These are phyloP conservation scores for Phascolomyces articulosus DNA, from an alignment of 371 early-diverging fungal species.

Conservation along the genomic window DNA sequence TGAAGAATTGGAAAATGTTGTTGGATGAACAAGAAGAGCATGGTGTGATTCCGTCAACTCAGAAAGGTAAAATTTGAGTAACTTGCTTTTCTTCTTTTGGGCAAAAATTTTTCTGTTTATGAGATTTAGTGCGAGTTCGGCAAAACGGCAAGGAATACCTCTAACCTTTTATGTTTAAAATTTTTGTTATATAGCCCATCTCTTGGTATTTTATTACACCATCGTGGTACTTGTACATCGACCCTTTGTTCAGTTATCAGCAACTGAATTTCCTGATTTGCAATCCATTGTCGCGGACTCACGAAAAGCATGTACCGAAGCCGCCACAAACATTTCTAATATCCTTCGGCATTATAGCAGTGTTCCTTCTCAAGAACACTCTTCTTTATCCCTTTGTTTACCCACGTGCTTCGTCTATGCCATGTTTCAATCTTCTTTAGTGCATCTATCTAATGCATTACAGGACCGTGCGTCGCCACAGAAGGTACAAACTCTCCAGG, in stretches of 20 bases:
- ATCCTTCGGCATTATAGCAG: slow-evolving; percentile 30
- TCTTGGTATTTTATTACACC: slow-evolving; percentile 58
- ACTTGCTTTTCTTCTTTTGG: slow-evolving; percentile 4
- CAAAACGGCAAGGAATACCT: background rate
- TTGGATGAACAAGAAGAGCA: slow-evolving; percentile 29
- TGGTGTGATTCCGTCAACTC: slow-evolving; percentile 24
- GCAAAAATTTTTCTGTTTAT: slow-evolving; percentile 16
- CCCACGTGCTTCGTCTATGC: slow-evolving; percentile 54
- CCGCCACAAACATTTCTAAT: slow-evolving; percentile 30
- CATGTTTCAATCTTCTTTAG: slow-evolving; percentile 47
- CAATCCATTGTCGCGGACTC: slow-evolving; percentile 38
- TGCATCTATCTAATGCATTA: slow-evolving; percentile 33
- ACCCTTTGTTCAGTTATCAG: slow-evolving; percentile 47
- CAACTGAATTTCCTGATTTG: slow-evolving; percentile 17
- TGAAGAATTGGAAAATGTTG: slow-evolving; percentile 39
- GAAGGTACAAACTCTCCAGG: slow-evolving; percentile 17
- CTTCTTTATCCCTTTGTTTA: slow-evolving; percentile 33
- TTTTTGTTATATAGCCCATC: slow-evolving; percentile 34
- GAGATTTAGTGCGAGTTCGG: background rate
- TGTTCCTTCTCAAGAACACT: slow-evolving; percentile 21
- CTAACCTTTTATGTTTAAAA: background rate
- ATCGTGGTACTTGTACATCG: slow-evolving; percentile 57
- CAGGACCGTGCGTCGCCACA: slow-evolving; percentile 27
- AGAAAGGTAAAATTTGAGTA: slow-evolving; percentile 34
- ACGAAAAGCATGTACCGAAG: slow-evolving; percentile 31